Evolutionary conservation across 23 red algal genomes (phyloP).

Genomic region (Gracilaria vermiculophylla): DNA sequence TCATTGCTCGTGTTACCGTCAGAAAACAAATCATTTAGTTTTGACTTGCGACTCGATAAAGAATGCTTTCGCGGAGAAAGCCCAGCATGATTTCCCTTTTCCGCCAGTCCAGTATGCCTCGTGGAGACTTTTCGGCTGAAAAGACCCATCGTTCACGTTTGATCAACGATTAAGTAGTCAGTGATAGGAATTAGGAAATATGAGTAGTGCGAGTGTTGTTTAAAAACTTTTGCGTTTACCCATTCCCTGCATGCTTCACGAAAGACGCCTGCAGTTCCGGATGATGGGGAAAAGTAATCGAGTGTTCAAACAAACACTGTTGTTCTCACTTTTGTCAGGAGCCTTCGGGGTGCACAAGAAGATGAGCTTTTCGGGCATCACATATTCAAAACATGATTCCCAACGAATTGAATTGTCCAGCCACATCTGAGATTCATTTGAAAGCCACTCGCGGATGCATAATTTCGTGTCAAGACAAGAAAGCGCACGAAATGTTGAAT

Average conservation of each 20-base stretch:
- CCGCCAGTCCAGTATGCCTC: neutral
- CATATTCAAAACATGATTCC: neutral
- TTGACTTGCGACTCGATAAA: neutral
- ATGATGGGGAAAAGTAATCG: too few relatives aligned
- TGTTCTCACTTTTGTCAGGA: too few relatives aligned
- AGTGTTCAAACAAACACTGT: too few relatives aligned
- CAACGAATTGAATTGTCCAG: neutral
- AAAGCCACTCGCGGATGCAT: neutral
- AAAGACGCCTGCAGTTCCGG: too few relatives aligned
- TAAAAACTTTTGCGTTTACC: too few relatives aligned
- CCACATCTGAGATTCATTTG: neutral
- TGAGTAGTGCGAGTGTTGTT: too few relatives aligned
- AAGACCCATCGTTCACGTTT: neutral
- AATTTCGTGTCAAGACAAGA: constrained; percentile 5
- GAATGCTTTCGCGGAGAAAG: neutral
- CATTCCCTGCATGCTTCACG: too few relatives aligned
- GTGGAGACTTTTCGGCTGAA: neutral
- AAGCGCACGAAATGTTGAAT: neutral
- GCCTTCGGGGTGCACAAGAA: too few relatives aligned
- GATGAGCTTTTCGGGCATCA: too few relatives aligned
- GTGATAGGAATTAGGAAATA: too few relatives aligned
- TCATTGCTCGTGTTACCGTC: neutral
- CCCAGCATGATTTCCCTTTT: neutral
- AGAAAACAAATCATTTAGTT: constrained; percentile 19
- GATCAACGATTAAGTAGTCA: too few relatives aligned